phyloP scores from a whole-genome alignment of 352 stramenopile species.

The Plasmopara viticola region DNA sequence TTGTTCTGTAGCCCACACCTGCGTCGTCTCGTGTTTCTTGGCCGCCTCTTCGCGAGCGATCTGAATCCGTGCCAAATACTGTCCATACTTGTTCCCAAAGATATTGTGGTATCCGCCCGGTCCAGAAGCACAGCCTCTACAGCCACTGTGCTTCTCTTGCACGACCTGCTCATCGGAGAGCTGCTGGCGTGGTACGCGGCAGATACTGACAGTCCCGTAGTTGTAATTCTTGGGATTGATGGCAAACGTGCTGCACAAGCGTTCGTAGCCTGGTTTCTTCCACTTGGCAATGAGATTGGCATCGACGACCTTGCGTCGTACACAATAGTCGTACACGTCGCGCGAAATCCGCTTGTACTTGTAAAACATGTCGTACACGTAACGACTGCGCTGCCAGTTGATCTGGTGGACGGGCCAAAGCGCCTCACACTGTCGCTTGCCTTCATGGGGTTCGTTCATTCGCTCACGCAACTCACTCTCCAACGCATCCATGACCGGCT shows the following conservation, averaged over 20 bases:
- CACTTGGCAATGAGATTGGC: slow-evolving; percentile 98
- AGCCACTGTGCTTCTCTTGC: slow-evolving; percentile 94
- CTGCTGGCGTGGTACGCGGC: slow-evolving; percentile 93
- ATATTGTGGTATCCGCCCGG: slow-evolving; percentile 94
- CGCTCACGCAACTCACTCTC: slow-evolving; percentile 96
- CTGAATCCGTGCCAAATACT: slow-evolving; percentile 96
- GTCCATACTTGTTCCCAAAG: slow-evolving; percentile 99
- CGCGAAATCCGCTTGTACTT: slow-evolving; percentile 93
- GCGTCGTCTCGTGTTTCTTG: slow-evolving; percentile 15
- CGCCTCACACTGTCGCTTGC: slow-evolving; percentile 95
- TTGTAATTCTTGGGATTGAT: slow-evolving; percentile 99
- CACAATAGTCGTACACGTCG: slow-evolving; percentile 98
- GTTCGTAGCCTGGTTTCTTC: slow-evolving; percentile 99
- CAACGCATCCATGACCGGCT: slow-evolving; percentile 94
- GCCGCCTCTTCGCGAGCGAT: slow-evolving; percentile 82
- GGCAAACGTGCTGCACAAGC: slow-evolving; percentile 96
- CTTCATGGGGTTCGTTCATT: slow-evolving; percentile 96
- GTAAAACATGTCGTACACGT: slow-evolving; percentile 99
- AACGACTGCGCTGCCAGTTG: slow-evolving; percentile 97
- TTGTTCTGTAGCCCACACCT: slow-evolving; percentile 55
- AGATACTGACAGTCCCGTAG: slow-evolving; percentile 97
- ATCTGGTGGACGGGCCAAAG: slow-evolving; percentile 99
- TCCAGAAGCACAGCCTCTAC: slow-evolving; percentile 93
- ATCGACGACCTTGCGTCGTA: slow-evolving; percentile 92
- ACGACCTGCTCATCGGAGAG: slow-evolving; percentile 85